Evolutionary conservation across 2,329 filamentous ascomycete genomes (phyloP), one percentile per base, ranked within the genome.

Genomic region (Monilinia laxa): DNA sequence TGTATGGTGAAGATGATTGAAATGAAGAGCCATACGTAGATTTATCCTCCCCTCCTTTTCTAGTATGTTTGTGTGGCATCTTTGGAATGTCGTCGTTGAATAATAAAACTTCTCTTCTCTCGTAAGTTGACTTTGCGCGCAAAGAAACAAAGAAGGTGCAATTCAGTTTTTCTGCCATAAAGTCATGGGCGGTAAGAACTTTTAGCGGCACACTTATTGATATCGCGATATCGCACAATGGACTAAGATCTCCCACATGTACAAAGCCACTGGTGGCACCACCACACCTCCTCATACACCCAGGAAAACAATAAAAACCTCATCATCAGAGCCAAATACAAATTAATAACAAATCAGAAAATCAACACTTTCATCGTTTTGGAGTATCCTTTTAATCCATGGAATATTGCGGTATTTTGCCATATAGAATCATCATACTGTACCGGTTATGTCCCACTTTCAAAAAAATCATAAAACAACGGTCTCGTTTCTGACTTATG

Each of bases 1-100:
- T 54, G 53, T 18, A 57, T 35, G 20, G 20, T n/a, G 23, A 38
- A 2, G 12, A 16, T 28, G 2, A 35, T 47, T 49, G 35, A 10
- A 16, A 23, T 9, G 18, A 23, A 56, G 23, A 55, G 38, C 76
- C 81, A 71, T 77, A 88, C 87, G 81, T 80, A 20, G 81, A 81
- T 59, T 81, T 80, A 68, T 88, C 84, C 14, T 81, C 82, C 66
- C 81, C 81, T 10, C 81, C 83, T 69, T 85, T 85, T 71, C 90
- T 84, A 70, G 90, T 94, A 77, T 96, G 92, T 80, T 96, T 96
- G 80, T 94, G 91, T 77, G 92, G 92, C 92, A 96, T 96, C 11
- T 63, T 56, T 62, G 14, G n/a, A n/a, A 23, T 51, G 35, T 51
- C 12, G 12, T 62, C 14, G 28, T 40, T 9, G n/a, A 12, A 28